These are phyloP conservation scores for Hyaloscypha hepaticicola DNA, from an alignment of 495 filamentous ascomycete genomes.

Conservation along the genomic window DNA sequence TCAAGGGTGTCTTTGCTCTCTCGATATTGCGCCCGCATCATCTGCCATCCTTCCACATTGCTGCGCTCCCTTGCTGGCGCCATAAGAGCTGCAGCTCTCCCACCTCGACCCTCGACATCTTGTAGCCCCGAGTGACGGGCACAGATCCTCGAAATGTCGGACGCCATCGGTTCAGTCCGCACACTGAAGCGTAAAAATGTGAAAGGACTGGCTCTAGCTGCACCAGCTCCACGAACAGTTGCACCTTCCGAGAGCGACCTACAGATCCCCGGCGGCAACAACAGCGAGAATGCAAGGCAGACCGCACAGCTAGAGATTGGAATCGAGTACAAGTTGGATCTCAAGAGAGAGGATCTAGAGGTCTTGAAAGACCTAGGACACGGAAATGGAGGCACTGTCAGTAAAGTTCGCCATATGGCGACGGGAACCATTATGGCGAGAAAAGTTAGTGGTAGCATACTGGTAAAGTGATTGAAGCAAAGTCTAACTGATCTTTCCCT, in stretches of 20 bases:
- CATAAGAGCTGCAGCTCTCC: constrained; percentile 1
- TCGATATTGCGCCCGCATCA: background rate
- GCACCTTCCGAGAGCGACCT: constrained; percentile 46
- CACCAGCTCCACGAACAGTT: constrained; percentile 57
- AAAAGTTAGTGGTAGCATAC: constrained; percentile 60
- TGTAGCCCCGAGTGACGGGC: background rate
- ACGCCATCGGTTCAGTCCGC: constrained; percentile 73
- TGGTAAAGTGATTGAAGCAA: constrained; percentile 20
- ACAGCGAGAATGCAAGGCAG: constrained; percentile 23
- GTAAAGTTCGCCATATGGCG: constrained; percentile 93
- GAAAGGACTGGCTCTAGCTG: constrained; percentile 85
- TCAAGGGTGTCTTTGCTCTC: constrained; percentile 4
- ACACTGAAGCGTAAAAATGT: constrained; percentile 96
- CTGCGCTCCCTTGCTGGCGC: background rate
- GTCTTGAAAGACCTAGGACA: constrained; percentile 92
- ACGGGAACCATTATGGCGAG: constrained; percentile 96
- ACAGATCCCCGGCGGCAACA: constrained; percentile 27
- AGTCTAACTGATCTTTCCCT: constrained; percentile 10
- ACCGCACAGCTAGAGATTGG: constrained; percentile 80
- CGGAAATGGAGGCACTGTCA: constrained; percentile 96
- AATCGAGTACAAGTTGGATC: constrained; percentile 90
- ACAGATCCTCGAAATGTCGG: constrained; percentile 37
- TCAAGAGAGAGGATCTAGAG: constrained; percentile 88
- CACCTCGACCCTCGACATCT: constrained; percentile 3
- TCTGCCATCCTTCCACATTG: background rate